Evolutionary conservation across 306 rosid genomes (phyloP).

Genomic region (Geum urbanum): DNA sequence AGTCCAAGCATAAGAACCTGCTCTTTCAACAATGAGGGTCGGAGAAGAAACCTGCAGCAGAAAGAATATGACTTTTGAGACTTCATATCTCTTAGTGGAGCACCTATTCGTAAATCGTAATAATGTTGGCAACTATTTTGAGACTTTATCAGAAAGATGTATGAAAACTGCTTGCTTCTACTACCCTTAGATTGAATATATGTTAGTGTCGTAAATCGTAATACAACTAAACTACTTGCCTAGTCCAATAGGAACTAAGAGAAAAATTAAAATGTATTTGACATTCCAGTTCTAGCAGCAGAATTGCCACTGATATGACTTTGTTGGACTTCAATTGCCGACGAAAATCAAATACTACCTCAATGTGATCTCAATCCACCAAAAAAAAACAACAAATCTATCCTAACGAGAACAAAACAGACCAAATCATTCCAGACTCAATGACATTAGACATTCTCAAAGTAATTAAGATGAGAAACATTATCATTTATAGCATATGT

Average conservation of each 20-base stretch:
- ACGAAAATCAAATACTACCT: not conserved
- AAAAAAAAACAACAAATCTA: not conserved
- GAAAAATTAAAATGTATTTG: not conserved
- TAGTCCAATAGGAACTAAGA: not conserved
- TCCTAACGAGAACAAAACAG: no score
- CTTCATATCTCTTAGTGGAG: not conserved
- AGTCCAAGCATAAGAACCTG: slow-evolving; percentile 93
- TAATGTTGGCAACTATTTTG: not conserved
- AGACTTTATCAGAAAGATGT: not conserved
- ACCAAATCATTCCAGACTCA: not conserved
- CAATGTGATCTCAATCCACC: not conserved
- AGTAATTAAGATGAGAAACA: not conserved
- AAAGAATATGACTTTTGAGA: not conserved
- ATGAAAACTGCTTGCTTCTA: no score
- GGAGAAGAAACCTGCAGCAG: slow-evolving; percentile 85
- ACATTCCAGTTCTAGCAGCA: not conserved
- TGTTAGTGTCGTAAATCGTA: not conserved
- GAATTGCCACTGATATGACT: not conserved
- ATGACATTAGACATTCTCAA: not conserved
- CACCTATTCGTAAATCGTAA: not conserved
- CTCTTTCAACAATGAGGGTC: slow-evolving; percentile 94
- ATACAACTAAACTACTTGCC: not conserved
- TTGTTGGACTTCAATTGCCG: not conserved
- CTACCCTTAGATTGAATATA: no score
- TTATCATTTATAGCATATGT: not conserved